Conservation (phyloP, 2,329 filamentous ascomycete genomes). For the Pseudocercospora cruenta region DNA sequence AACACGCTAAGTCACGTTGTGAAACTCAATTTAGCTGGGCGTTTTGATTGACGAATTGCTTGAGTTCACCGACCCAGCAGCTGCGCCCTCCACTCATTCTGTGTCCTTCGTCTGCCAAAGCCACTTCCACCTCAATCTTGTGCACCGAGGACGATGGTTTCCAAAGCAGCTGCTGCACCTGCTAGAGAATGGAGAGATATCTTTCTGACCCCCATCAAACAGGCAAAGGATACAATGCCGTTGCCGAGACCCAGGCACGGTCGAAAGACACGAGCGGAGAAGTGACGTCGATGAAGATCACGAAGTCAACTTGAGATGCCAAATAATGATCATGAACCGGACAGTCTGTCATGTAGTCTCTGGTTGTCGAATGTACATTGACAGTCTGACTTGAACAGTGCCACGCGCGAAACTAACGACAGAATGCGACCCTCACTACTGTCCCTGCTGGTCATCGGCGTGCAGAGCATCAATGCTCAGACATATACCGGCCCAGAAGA, state of each 20-base stretch:
- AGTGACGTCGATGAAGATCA: constrained; percentile 10
- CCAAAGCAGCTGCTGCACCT: too few relatives aligned
- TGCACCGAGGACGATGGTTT: too few relatives aligned
- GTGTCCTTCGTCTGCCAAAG: too few relatives aligned
- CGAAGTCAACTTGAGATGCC: not conserved
- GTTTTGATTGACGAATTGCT: too few relatives aligned
- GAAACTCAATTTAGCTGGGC: too few relatives aligned
- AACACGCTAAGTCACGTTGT: too few relatives aligned
- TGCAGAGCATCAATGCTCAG: not conserved
- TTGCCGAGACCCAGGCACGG: not conserved
- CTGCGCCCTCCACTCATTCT: too few relatives aligned
- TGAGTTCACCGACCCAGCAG: too few relatives aligned
- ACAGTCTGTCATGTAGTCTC: not conserved
- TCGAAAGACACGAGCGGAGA: not conserved
- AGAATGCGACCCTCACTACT: not conserved
- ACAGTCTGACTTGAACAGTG: not conserved
- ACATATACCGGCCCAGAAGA: constrained; percentile 22
- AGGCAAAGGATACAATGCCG: not conserved
- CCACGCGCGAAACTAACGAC: not conserved
- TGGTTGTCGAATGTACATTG: not conserved
- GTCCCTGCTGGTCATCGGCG: not conserved
- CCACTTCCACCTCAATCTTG: too few relatives aligned
- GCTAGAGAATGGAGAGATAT: too few relatives aligned
- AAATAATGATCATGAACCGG: not conserved
- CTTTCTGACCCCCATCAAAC: too few relatives aligned